phyloP scores from a whole-genome alignment of 2,329 filamentous ascomycete genomes.

The Stachybotrys echinatus region DNA sequence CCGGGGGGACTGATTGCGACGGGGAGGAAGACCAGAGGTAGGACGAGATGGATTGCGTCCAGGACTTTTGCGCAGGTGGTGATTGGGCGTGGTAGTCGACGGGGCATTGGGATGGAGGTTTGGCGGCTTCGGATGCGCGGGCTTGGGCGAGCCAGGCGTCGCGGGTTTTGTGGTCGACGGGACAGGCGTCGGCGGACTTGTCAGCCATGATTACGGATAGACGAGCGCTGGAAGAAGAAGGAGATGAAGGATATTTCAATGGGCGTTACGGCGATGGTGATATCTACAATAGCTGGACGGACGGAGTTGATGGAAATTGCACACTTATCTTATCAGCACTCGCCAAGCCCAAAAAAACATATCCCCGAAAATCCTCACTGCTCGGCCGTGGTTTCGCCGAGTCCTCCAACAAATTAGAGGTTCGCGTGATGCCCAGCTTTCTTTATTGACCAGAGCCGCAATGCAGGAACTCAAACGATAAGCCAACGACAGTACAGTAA shows the following conservation, averaged over 20 bases:
- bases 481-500: no score
- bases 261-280: background rate
- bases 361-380: background rate
- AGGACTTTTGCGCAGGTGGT: conserved; percentile 26
- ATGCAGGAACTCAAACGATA: no score
- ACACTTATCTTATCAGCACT: background rate
- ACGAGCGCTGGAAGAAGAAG: no score
- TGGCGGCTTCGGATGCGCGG: conserved; percentile 40
- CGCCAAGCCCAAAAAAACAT: background rate
- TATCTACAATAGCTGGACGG: background rate
- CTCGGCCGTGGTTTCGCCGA: background rate
- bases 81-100: conserved; percentile 23
- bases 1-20: conserved; percentile 1
- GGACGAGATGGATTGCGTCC: conserved; percentile 36
- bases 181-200: conserved; percentile 50
- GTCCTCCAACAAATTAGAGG: no score
- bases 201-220: conserved; percentile 22
- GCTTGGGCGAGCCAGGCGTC: conserved; percentile 79
- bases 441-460: no score
- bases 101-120: conserved; percentile 18
- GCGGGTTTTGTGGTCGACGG: conserved; percentile 85
- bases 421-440: no score
- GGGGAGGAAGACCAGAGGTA: conserved; percentile 33
- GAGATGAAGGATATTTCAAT: no score
- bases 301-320: background rate